Base-by-base conservation (phyloP, 2,329 filamentous ascomycete species). In the Septoria linicola region DNA sequence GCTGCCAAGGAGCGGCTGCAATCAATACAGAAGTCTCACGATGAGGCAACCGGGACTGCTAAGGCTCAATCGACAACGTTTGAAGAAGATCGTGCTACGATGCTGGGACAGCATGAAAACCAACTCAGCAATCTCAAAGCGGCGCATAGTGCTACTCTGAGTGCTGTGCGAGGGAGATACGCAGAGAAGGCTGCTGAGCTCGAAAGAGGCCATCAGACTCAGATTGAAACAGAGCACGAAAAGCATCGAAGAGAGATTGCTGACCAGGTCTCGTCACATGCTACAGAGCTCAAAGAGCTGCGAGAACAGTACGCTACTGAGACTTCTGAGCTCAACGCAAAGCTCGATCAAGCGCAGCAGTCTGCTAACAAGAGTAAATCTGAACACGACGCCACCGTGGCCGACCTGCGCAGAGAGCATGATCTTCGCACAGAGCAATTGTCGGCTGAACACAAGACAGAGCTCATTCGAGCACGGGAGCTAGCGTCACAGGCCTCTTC, bases 401-500 rank as follows among this genome's bases (percentile, higher is more conserved):
- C 36, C 16, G 30, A 49, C 6, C 42, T 45, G 3, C 46, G 49
- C 25, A 46, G 40, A 21, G 51, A 50, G 5, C 55, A 59, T 41
- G 43, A n/a, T n/a, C 40, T 4, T 43, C 37, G 17, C 30, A 25
- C 13, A 23, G 49, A 3, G 32, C 31, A 6, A 14, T 8, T 50
- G 17, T 25, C 11, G 25, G 13, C 25, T n/a, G 34, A 48, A 11
- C 41, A 42, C 25, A 27, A 51, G 34, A 27, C 30, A 30, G 36
- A 32, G 25, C 20, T 21, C 14, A 13, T 2, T 2, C 16, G 11
- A 8, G 36, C 8, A 21, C 16, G 36, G 30, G 32, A 44, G 17
- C 27, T 8, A 17, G 19, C 21, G 35, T 34, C 13, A 2, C 7
- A 36, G n/a, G 43, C 43, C 19, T 37, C 35, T 14, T 19, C 31